Base-by-base conservation (phyloP, 179 eudicot genomes). In the Silene vulgaris region DNA sequence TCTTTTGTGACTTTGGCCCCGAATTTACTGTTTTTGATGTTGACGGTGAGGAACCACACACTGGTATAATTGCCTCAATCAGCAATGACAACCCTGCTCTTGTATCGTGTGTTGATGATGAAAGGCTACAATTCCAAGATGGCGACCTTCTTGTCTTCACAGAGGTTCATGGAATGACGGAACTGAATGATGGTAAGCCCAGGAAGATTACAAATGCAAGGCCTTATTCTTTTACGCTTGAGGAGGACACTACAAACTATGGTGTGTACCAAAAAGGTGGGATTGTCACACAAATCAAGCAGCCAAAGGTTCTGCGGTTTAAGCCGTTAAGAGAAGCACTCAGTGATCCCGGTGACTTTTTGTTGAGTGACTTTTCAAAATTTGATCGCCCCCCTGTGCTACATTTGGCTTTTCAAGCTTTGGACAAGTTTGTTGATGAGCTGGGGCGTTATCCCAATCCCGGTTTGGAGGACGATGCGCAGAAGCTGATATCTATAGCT, bases 171-270 rank as follows among this genome's bases (percentile, higher is more conserved):
- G 98, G 98, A 64, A 91, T 94, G 97, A 82, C 89, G 17, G 98
- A 92, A 86, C 84, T 94, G 26, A 94, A 91, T 86, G 98, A 94
- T 83, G 98, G 97, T 79, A 94, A 88, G 71, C 97, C 94, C 30
- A 88, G 97, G 74, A 90, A 86, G 82, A 74, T 94, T n/a, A 87
- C 77, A 72, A 89, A 65, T 84, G 77, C 96, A 60, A 86, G 97
- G 63, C 96, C 96, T 4, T 90, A 89, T 71, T 91, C 98, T 1
- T 94, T 89, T 77, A 78, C 74, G 59, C 88, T 94, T 73, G 96
- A 91, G 1, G 98, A 94, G 75, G 96, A 94, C 75, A 87, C 98
- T 21, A 81, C 98, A 60, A 85, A 80, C 67, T 92, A 78, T 84
- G 85, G 87, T 35, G 19, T 83, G 3, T 94, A 94, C 77, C 89